Base-by-base conservation (phyloP, 1,284 basidiomycete species). In the Sanguinoderma infundibulare region DNA sequence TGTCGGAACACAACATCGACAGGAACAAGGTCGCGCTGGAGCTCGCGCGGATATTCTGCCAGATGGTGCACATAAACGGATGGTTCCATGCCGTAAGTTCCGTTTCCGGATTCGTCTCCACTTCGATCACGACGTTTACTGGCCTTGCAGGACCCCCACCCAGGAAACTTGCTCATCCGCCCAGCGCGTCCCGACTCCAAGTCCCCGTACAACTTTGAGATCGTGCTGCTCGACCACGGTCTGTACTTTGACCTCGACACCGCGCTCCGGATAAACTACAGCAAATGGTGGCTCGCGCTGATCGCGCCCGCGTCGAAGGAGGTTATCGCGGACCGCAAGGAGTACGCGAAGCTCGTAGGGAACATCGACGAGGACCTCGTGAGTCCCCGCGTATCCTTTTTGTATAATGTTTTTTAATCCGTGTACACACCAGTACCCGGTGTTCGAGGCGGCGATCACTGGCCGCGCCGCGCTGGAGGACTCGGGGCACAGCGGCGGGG, bases 61-160 rank as follows among this genome's bases (percentile, higher is more conserved):
- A 90, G 72, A 99, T 99, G 98, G 94, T 99, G 22, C 98, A 98
- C 72, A 75, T 98, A 40, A 94, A 98, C 73, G 97, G 97, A 38
- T 96, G 88, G 84, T 94, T 94, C 74, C 91, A 94, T 78, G 92
- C 87, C 35, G 92, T 91, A 70, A 72, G 87, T 77, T n/a, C n/a
- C n/a, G n/a, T n/a, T n/a, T n/a, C n/a, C n/a, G n/a, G n/a, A n/a
- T n/a, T n/a, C n/a, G n/a, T n/a, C n/a, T n/a, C n/a, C n/a, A n/a
- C n/a, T n/a, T n/a, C n/a, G n/a, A n/a, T n/a, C n/a, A n/a, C n/a
- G n/a, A 17, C 12, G 55, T 40, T 40, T 65, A 62, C 50, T 53
- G 36, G 9, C 8, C 2, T 2, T 53, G 12, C 66, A 91, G 89
- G 91, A 92, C 70, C 91, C 91, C 22, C 91, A 93, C 73, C 87